Base-by-base conservation (phyloP, 2,329 filamentous ascomycete species). In the Hymenotorrendiella dingleyae region DNA sequence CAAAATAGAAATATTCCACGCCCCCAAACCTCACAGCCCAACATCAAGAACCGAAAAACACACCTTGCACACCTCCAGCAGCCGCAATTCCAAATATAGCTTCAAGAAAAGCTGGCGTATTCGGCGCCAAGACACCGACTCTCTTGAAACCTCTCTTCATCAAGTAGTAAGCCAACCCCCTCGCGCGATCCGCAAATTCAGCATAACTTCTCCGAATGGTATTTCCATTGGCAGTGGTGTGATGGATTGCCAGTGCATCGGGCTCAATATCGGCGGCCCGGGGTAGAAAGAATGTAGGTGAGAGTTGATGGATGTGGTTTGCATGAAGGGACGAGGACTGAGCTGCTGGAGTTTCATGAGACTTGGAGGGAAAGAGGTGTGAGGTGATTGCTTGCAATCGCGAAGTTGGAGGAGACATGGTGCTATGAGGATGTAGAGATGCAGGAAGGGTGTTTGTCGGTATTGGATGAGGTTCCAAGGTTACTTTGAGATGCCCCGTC, bases 101-200 rank as follows among this genome's bases (percentile, higher is more conserved):
- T 66, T 97, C 91, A 21, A 98, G 71, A 57, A 97, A 97, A 0
- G 90, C 90, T 0, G 93, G 93, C 1, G 93, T 98, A 62, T 98
- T 98, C 3, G 93, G 86, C 7, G 81, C 82, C 9, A 98, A 71
- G 36, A 98, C 82, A 6, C 93, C 93, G 5, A 97, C 84, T 46
- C 86, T 76, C 57, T 79, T 83, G 58, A 79, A 80, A 4, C 76
- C 74, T 59, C 86, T 78, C 62, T 86, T 86, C 54, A 77, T 76
- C 43, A 98, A 62, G 62, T 84, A 97, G 66, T 94, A 97, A 11
- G 89, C 90, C 14, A 98, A 69, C 1, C 91, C 93, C 30, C 86
- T 71, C 3, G 90, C 86, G 32, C 93, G 86, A 59, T 95, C 86
- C 12, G 93, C 86, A 46, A 89, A 80, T 58, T 93, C 83, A 45